Conservation (phyloP, 228 moss, liverwort and hornwort species). For the Sphagnum fallax region DNA sequence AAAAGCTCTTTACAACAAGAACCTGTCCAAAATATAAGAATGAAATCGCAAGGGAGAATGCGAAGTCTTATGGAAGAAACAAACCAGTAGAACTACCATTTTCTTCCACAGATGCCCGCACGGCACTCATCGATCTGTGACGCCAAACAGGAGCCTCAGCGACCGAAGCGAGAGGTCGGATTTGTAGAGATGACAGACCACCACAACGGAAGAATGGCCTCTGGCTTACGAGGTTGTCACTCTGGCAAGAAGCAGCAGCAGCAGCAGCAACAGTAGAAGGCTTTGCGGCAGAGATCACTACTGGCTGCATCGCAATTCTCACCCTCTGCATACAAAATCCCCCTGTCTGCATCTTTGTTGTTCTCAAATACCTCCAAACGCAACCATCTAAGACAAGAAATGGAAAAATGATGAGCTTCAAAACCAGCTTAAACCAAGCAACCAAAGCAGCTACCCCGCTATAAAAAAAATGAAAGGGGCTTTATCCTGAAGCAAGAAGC, state of each 20-base stretch:
- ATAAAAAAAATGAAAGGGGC: no score
- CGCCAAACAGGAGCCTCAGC: neutral
- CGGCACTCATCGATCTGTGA: neutral
- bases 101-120: constrained; percentile 1
- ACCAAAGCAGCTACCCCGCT: no score
- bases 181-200: neutral
- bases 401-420: no score
- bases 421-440: no score
- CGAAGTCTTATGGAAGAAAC: neutral
- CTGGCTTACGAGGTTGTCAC: neutral
- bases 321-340: neutral
- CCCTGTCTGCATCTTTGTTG: neutral
- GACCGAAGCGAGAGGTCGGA: neutral
- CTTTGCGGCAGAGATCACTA: neutral
- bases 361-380: no score
- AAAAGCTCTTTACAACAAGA: neutral
- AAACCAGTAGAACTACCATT: constrained; percentile 2
- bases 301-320: neutral
- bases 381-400: no score
- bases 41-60: neutral
- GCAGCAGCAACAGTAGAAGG: neutral
- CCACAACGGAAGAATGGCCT: constrained; percentile 1
- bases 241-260: neutral
- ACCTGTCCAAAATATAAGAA: neutral
- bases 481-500: no score